Evolutionary conservation across 139 green algal genomes (phyloP), one percentile per base, ranked within the genome.

Genomic region (Pseudopediastrum boryanum): DNA sequence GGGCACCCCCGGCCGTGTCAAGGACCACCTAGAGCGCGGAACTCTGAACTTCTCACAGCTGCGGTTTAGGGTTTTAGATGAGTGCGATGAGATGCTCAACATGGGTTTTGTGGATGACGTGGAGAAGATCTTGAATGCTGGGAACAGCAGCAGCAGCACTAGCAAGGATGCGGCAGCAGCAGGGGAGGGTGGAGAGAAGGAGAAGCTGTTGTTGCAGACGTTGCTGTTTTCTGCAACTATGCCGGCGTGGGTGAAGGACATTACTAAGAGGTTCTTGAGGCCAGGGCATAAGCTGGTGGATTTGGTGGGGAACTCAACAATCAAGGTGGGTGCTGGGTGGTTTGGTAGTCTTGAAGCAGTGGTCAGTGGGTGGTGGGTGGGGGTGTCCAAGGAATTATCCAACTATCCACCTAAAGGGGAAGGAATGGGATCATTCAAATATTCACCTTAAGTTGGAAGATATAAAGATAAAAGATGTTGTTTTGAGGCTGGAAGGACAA

Each of bases 41-140:
- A 94, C 75, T 8, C 87, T 99, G 0, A 91, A 96, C 29, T 85
- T 99, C 21, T 72, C 85, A 23, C 36, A 76, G 51, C 76, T 82
- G 46, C 43, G 65, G 9, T 82, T 82, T 65, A 72, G 95, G 8
- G 93, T 99, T 44, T 85, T 99, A 42, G 97, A 99, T 75, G 97
- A 99, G 86, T 97, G 95, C 61, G 97, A 99, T 83, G 93, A 99
- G 83, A 99, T 99, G 97, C 91, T 99, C 68, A 96, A 98, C 83
- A 99, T 99, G 96, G 97, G 97, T n/a, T 99, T 99, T 77, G 95
- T 98, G 56, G 96, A 99, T 43, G 97, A 99, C 78, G 95, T 99
- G 48, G 96, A 99, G 89, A 93, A 86, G 43, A 99, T 99, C 84
- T 89, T 99, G 41, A 93, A 89, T 36, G 85, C 85, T 0, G 89